Conservation (phyloP, 768 basidiomycete species). For the Galerina marginata region DNA sequence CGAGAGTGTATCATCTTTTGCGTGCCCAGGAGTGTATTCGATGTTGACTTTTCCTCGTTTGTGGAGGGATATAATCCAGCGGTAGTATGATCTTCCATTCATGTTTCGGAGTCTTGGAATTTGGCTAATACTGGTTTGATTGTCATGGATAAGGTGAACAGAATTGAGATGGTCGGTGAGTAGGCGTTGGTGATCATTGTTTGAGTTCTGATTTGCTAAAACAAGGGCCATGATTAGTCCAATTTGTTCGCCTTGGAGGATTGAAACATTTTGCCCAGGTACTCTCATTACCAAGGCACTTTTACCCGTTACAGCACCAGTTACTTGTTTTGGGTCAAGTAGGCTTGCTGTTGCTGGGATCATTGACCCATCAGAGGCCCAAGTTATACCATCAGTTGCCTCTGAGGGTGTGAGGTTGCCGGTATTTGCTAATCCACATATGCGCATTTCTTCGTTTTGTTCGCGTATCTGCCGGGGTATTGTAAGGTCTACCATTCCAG, state of each 20-base stretch:
- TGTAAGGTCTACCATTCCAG: background rate
- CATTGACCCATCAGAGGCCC: constrained; percentile 4
- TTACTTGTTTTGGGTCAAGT: background rate
- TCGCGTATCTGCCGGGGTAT: background rate
- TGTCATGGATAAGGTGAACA: background rate
- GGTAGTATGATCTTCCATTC: constrained; percentile 5
- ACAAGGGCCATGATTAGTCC: background rate
- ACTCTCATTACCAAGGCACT: background rate
- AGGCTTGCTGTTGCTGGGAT: background rate
- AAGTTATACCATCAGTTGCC: background rate
- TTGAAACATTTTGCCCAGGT: background rate
- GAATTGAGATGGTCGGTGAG: constrained; percentile 11
- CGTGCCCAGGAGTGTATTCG: background rate
- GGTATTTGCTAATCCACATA: background rate
- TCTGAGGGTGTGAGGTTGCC: background rate
- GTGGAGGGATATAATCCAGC: constrained; percentile 10
- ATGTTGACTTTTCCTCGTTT: background rate
- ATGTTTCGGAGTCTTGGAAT: background rate
- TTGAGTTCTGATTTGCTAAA: background rate
- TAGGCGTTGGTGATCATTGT: background rate
- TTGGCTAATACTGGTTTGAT: background rate
- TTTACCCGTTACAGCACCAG: background rate
- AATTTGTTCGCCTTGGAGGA: constrained; percentile 7
- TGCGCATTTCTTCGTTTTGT: background rate
- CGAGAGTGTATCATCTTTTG: constrained; percentile 5